These are phyloP conservation scores for Nemania sp. DNA, from an alignment of 2,329 filamentous ascomycete species.

Conservation along the genomic window DNA sequence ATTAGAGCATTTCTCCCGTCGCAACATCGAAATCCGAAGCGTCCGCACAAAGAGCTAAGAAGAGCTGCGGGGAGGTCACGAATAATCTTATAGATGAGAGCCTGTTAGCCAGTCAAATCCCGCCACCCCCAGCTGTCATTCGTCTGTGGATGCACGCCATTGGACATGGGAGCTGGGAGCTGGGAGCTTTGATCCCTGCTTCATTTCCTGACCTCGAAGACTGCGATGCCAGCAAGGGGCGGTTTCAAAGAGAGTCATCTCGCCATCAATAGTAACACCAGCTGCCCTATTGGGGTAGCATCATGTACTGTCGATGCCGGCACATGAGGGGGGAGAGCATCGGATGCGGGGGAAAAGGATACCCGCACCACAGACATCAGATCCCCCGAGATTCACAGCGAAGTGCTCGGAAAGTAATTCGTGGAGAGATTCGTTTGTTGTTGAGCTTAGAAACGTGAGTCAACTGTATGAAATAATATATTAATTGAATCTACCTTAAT, in stretches of 20 bases:
- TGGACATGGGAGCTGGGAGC: slow-evolving; percentile 12
- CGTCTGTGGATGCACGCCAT: neutral
- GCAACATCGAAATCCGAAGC: neutral
- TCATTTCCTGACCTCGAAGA: slow-evolving; percentile 6
- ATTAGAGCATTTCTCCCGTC: neutral
- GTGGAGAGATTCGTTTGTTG: neutral
- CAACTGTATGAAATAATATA: too few species aligned
- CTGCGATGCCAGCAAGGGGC: slow-evolving; percentile 8
- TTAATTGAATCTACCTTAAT: too few species aligned
- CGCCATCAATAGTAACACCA: slow-evolving; percentile 16
- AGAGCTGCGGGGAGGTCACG: neutral
- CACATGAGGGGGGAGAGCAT: neutral
- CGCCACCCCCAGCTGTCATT: too few species aligned
- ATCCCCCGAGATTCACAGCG: neutral
- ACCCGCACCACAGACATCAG: neutral
- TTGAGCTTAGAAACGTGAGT: too few species aligned
- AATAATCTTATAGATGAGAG: slow-evolving; percentile 8
- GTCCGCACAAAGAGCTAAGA: neutral
- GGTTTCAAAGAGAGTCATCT: slow-evolving; percentile 20
- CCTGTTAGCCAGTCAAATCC: neutral
- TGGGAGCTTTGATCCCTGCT: slow-evolving; percentile 16
- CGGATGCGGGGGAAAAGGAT: slow-evolving; percentile 16
- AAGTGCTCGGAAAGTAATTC: neutral
- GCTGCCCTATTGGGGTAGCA: slow-evolving; percentile 34
- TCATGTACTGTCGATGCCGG: slow-evolving; percentile 13